Conservation (phyloP, 148 eudicot genomes). For the Nepenthes gracilis region DNA sequence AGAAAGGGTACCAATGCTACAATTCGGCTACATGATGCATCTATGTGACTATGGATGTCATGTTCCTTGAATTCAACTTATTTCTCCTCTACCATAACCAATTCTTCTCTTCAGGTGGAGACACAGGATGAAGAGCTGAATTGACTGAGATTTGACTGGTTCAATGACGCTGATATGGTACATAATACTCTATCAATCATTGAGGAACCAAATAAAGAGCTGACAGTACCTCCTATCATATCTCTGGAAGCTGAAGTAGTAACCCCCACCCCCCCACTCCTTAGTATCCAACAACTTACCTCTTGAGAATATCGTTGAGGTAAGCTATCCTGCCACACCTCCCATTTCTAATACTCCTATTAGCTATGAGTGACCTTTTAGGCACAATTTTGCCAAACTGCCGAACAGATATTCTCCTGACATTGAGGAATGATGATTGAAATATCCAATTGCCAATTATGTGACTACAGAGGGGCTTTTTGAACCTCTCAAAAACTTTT, state of each 20-base stretch:
- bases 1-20: neutral
- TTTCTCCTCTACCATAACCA: neutral
- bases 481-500: neutral
- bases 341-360: neutral
- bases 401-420: neutral
- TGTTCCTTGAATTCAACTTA: neutral
- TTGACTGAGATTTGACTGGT: neutral
- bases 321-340: neutral
- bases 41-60: neutral
- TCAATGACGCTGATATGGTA: neutral
- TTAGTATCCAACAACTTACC: neutral
- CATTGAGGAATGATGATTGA: neutral
- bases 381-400: neutral
- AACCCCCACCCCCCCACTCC: too few relatives aligned
- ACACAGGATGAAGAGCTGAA: neutral
- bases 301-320: neutral
- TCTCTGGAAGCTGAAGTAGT: neutral
- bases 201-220: neutral
- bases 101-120: neutral
- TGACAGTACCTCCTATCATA: neutral
- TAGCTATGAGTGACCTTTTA: neutral
- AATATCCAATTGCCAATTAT: constrained; percentile 1
- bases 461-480: neutral
- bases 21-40: neutral
- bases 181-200: neutral